Percentiles rank a stretch among this genome's conserved stretches.
phyloP scores from a whole-genome alignment of 1,284 basidiomycete genomes.

The Ustilago trichophora region DNA sequence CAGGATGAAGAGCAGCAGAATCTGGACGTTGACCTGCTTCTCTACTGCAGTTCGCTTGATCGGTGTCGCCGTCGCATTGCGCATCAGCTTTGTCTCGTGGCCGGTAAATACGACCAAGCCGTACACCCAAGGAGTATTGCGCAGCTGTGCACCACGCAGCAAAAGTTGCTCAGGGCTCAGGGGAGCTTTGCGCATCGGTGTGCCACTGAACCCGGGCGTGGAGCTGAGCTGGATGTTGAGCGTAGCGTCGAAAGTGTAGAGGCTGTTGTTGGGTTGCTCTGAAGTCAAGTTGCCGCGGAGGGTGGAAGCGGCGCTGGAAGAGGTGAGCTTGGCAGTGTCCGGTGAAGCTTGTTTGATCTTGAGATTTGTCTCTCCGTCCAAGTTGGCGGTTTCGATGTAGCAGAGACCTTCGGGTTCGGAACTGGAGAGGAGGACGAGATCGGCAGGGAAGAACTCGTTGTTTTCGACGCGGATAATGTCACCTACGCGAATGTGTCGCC shows the following conservation, averaged over 20 bases:
- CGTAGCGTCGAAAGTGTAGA: constrained; percentile 91
- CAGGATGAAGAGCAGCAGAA: constrained; percentile 92
- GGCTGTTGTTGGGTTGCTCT: constrained; percentile 95
- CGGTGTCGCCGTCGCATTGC: constrained; percentile 86
- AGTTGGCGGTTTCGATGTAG: constrained; percentile 96
- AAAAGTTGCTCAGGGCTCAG: constrained; percentile 94
- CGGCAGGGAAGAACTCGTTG: constrained; percentile 95
- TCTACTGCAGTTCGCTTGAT: constrained; percentile 97
- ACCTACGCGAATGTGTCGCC: constrained; percentile 89
- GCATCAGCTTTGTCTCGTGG: constrained; percentile 98
- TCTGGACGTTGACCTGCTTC: constrained; percentile 93
- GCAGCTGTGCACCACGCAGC: constrained; percentile 90
- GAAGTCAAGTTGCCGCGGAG: constrained; percentile 86
- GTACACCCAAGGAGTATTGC: constrained; percentile 97
- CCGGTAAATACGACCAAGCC: constrained; percentile 94
- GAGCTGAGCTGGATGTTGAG: constrained; percentile 70
- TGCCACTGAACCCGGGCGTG: constrained; percentile 60
- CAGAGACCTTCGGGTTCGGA: constrained; percentile 96
- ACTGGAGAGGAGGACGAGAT: constrained; percentile 85
- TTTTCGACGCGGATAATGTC: constrained; percentile 90
- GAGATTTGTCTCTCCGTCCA: constrained; percentile 97
- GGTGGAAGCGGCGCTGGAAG: constrained; percentile 77
- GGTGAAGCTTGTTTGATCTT: constrained; percentile 97
- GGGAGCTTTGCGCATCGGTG: constrained; percentile 72
- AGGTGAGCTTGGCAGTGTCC: constrained; percentile 80